Percentiles rank a stretch among this genome's conserved stretches.
Conservation (phyloP, 495 filamentous ascomycete genomes). For the Penicillium coffeae region DNA sequence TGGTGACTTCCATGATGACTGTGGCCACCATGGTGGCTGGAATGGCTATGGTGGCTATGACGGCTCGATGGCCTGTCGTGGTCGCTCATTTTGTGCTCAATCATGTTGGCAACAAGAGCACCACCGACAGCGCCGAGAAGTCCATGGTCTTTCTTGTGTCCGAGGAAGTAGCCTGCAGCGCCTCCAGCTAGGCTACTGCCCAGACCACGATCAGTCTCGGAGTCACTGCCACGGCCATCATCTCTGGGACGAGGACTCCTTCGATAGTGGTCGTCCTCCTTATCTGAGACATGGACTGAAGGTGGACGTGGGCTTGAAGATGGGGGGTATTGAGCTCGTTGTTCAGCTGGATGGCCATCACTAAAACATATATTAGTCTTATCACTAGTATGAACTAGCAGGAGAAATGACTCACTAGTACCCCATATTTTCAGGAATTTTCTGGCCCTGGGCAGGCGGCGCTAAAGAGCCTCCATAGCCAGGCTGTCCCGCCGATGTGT, state of each 20-base stretch:
- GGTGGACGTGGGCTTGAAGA: conserved; percentile 15
- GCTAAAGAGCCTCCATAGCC: conserved; percentile 44
- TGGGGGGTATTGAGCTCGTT: conserved; percentile 19
- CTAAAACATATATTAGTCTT: neutral
- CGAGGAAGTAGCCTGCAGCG: conserved; percentile 43
- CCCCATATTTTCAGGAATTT: conserved; percentile 27
- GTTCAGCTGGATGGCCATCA: conserved; percentile 16
- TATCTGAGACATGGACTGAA: conserved; percentile 20
- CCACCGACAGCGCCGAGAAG: conserved; percentile 48
- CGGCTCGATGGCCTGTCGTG: conserved; percentile 7
- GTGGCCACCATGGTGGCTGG: conserved; percentile 9
- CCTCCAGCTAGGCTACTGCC: conserved; percentile 43
- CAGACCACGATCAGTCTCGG: conserved; percentile 41
- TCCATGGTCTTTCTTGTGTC: conserved; percentile 45
- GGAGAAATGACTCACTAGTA: conserved; percentile 37
- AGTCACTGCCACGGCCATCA: neutral
- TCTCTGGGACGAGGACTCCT: conserved; percentile 6
- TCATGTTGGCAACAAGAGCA: conserved; percentile 44
- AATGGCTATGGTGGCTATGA: conserved; percentile 11
- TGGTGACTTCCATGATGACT: conserved; percentile 18
- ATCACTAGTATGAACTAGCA: no score
- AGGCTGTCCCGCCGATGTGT: conserved; percentile 33
- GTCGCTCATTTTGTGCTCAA: conserved; percentile 41
- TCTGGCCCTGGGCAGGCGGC: conserved; percentile 35
- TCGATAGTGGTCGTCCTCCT: neutral